phyloP scores from a whole-genome alignment of 2,329 filamentous ascomycete species.

The Amesomyces nigricolor region DNA sequence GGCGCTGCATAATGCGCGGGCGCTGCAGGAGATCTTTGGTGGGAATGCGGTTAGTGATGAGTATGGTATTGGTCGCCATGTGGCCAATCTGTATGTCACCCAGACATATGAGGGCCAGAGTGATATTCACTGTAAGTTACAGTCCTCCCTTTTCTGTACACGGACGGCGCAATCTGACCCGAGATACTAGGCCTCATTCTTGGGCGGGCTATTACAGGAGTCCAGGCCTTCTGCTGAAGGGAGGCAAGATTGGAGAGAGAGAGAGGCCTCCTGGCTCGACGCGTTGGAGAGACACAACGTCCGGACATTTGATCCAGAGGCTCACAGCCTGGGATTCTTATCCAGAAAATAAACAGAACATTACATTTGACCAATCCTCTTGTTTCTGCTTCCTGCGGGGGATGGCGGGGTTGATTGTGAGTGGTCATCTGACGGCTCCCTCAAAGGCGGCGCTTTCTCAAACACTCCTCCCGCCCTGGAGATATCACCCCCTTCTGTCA shows the following conservation, averaged over 20 bases:
- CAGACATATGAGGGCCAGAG: slow-evolving; percentile 98
- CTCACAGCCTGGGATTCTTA: too few species aligned
- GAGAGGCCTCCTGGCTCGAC: slow-evolving; percentile 25
- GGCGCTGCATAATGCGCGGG: slow-evolving; percentile 71
- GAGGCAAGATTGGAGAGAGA: slow-evolving; percentile 29
- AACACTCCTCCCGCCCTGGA: too few species aligned
- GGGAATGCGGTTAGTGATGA: slow-evolving; percentile 98
- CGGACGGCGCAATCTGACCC: slow-evolving; percentile 3
- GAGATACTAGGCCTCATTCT: slow-evolving; percentile 53
- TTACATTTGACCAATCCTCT: too few species aligned
- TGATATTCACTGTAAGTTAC: slow-evolving; percentile 82
- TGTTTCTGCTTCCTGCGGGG: too few species aligned
- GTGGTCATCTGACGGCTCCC: too few species aligned
- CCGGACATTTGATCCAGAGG: too few species aligned
- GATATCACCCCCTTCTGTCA: too few species aligned
- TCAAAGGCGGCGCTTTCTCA: too few species aligned
- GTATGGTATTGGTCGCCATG: slow-evolving; percentile 90
- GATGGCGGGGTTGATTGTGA: too few species aligned
- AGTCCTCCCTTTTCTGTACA: background rate
- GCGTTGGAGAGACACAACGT: too few species aligned
- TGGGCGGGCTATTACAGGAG: slow-evolving; percentile 61
- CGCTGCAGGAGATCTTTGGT: slow-evolving; percentile 90
- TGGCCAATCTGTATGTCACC: slow-evolving; percentile 92
- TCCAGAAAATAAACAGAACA: too few species aligned
- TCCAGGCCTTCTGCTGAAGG: slow-evolving; percentile 58